A percentile compares a stretch with the other conserved stretches of the same genome.
These are phyloP conservation scores for Quercus cerris DNA, from an alignment of 306 rosid species.

Conservation along the genomic window DNA sequence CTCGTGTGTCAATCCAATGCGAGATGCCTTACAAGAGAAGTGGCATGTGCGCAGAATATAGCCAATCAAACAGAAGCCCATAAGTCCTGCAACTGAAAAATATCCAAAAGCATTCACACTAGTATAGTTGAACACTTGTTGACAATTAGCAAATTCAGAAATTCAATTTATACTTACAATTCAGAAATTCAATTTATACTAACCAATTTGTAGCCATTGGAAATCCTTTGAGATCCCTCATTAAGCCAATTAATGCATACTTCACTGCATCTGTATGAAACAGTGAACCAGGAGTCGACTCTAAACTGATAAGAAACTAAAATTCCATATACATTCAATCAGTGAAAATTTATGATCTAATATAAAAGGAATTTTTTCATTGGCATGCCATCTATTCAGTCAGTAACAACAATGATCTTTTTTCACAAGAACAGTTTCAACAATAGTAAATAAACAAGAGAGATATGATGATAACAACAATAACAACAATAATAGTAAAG, in stretches of 20 bases:
- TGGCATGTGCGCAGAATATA: constrained; percentile 91
- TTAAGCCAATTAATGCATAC: constrained; percentile 79
- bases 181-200: not conserved
- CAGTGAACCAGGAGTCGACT: constrained; percentile 83
- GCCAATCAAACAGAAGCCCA: constrained; percentile 97
- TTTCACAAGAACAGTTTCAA: not conserved
- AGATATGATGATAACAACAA: not conserved
- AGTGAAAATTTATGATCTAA: not conserved
- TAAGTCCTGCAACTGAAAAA: constrained; percentile 83
- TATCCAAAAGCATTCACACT: constrained; percentile 14
- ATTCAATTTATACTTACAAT: constrained; percentile 9
- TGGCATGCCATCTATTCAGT: not conserved
- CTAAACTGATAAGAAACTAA: constrained; percentile 83
- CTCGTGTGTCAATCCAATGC: constrained; percentile 94
- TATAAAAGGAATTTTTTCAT: not conserved
- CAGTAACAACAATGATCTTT: not conserved
- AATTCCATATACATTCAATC: constrained; percentile 13
- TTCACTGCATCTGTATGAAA: constrained; percentile 89
- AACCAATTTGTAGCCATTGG: constrained; percentile 97
- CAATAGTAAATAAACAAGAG: not conserved
- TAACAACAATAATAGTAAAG: not conserved
- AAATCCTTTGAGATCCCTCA: constrained; percentile 98
- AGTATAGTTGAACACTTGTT: constrained; percentile 8
- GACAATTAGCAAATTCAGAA: constrained; percentile 14
- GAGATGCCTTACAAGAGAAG: constrained; percentile 87